A percentile compares a stretch with the other conserved stretches of the same genome.
These are phyloP conservation scores for Sherardia arvensis DNA, from an alignment of 257 asterid genomes.

Conservation along the genomic window DNA sequence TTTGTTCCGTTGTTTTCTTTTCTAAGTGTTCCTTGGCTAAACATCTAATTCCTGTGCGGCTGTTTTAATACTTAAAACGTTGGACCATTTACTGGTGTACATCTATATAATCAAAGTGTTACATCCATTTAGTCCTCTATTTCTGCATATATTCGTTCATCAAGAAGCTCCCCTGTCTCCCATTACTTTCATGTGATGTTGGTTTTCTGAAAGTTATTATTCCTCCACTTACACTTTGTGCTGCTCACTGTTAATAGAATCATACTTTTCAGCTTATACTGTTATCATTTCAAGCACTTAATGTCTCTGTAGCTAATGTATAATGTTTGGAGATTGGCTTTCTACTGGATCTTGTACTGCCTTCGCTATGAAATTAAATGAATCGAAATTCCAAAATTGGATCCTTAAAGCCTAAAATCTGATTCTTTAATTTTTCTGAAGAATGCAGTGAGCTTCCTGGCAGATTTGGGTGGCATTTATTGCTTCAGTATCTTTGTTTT, in stretches of 20 bases:
- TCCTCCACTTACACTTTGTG: neutral
- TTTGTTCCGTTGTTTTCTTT: neutral
- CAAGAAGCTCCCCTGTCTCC: neutral
- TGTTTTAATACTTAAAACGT: neutral
- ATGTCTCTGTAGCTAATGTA: neutral
- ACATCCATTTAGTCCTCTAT: neutral
- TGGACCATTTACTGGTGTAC: neutral
- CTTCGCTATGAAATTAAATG: conserved; percentile 1
- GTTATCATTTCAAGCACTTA: neutral
- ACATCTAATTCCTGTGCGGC: neutral
- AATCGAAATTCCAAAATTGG: neutral
- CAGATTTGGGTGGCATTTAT: conserved; percentile 94
- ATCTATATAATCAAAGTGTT: neutral
- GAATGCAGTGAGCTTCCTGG: conserved; percentile 97
- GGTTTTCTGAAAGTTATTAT: neutral
- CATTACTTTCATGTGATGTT: neutral
- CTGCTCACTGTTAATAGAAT: neutral
- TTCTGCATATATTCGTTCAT: neutral
- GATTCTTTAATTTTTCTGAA: conserved; percentile 33
- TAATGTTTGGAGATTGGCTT: neutral
- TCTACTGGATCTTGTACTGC: neutral
- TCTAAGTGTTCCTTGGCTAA: neutral
- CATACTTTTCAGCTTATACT: neutral
- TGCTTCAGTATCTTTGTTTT: conserved; percentile 81
- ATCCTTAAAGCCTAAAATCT: conserved; percentile 18